Evolutionary conservation across 805 yeast species (phyloP), one percentile per base, ranked within the genome.

Genomic region (Maudiozyma turicensis): DNA sequence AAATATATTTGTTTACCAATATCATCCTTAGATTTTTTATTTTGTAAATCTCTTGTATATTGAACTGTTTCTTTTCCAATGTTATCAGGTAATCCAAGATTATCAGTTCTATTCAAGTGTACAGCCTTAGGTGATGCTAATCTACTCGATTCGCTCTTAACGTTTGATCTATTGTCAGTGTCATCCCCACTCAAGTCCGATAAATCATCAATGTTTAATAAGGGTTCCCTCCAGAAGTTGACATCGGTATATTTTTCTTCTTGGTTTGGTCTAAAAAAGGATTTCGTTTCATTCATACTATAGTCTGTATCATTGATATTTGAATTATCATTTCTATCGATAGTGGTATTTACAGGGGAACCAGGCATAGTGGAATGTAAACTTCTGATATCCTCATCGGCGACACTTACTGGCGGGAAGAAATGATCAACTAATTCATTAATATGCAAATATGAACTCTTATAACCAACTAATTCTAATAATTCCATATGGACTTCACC

Each of bases 401-500:
- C 52, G n/a, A 48, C 43, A 6, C 47, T 69, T 43, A 80, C 84
- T 0, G 97, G 96, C 8, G 99, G 99, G 75, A 93, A 93, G 65
- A 90, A 90, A 65, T 93, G 98, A 67, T 93, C 99, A 10, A 93
- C 97, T 48, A 93, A 73, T 64, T 93, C 98, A 43, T 93, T 86
- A 60, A 93, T 91, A 54, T 82, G 82, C 46, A 93, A 79, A 64
- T 93, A 93, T 0, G 95, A 82, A 47, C 93, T 82, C 61, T 78
- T 85, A 65, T 86, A 87, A 2, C 99, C 99, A 0, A 97, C 95
- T 60, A 93, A 73, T 63, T 93, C 98, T 48, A 93, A 72, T 54
- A 93, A 74, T 67, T 93, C 99, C 95, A 93, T 85, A 70, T 88
- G 96, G 40, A 93, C 99, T 55, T 93, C 98, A 2, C 97, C 96